phyloP scores from a whole-genome alignment of 768 basidiomycete genomes.

The Phanerochaete sordida region DNA sequence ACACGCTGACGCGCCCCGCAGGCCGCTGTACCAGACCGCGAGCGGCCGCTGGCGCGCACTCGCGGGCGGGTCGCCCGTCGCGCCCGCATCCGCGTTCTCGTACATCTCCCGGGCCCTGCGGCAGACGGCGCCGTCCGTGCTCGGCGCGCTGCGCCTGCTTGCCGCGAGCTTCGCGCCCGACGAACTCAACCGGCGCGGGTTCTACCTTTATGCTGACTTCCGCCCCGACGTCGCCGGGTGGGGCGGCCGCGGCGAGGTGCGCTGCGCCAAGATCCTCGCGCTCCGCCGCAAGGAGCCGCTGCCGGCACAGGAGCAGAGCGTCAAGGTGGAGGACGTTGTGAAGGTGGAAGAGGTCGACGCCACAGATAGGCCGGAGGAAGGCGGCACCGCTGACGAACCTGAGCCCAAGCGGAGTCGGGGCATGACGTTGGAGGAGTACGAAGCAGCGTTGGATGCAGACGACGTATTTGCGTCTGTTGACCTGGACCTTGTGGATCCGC shows the following conservation, averaged over 20 bases:
- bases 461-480: constrained; percentile 43
- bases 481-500: constrained; percentile 22
- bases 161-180: constrained; percentile 52
- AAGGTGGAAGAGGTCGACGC: constrained; percentile 14
- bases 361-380: constrained; percentile 1
- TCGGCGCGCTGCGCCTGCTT: constrained; percentile 74
- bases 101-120: constrained; percentile 81
- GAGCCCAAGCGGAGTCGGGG: constrained; percentile 38
- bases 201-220: constrained; percentile 82
- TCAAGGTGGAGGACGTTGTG: neutral
- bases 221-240: constrained; percentile 79
- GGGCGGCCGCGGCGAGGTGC: constrained; percentile 79
- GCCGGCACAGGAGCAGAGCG: neutral
- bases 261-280: constrained; percentile 63
- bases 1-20: constrained; percentile 25
- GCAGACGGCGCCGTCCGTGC: constrained; percentile 71
- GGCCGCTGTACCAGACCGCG: constrained; percentile 73
- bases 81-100: constrained; percentile 72
- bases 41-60: constrained; percentile 81
- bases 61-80: constrained; percentile 60
- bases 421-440: constrained; percentile 49
- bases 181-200: constrained; percentile 66
- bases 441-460: constrained; percentile 46
- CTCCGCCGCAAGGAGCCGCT: constrained; percentile 33
- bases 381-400: constrained; percentile 27